Evolutionary conservation across 1,284 basidiomycete species (phyloP), one percentile per base, ranked within the genome.

Genomic region (Naganishia sp.): DNA sequence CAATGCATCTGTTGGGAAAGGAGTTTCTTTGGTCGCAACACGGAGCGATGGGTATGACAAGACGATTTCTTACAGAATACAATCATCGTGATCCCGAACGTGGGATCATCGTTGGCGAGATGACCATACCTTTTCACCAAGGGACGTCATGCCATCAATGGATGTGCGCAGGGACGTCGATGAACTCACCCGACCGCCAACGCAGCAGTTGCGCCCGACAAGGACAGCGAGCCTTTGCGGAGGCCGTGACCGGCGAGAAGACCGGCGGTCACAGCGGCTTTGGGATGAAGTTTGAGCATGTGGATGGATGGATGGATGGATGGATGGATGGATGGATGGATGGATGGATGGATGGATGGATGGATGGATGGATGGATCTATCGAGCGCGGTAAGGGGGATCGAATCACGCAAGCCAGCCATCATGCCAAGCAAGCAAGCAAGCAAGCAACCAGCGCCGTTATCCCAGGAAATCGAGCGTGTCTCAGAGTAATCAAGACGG

Each of bases 81-180:
- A 65, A 94, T 85, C 71, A 95, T 82, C 0, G 87, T 83, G 6
- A 86, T 79, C 11, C 90, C 91, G 74, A 94, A 90, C 0, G 76
- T 67, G 53, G 76, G 78, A 56, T 77, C 46, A 5, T 78, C 77
- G 66, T 76, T 77, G 6, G 76, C 78, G 45, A 80, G 70, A 67
- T 77, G 75, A n/a, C 73, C 72, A 64, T 80, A 80, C 3, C 65
- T 67, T 28, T 28, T 15, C 6, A 6, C 50, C 57, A 15, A 17
- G 3, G 11, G 13, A n/a, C 1, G 31, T 13, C 17, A 10, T 2
- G 28, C 5, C 32, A 15, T n/a, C 9, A 3, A 25, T n/a, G 15
- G 18, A 6, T 18, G 41, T 21, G 28, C 7, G 6, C 6, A 10
- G 15, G 18, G 13, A 28, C 50, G 10, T 23, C 23, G 82, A 74